Percentiles rank a stretch among this genome's conserved stretches.
phyloP scores from a whole-genome alignment of 1,284 basidiomycete species.

The Laetiporus sulphureus region DNA sequence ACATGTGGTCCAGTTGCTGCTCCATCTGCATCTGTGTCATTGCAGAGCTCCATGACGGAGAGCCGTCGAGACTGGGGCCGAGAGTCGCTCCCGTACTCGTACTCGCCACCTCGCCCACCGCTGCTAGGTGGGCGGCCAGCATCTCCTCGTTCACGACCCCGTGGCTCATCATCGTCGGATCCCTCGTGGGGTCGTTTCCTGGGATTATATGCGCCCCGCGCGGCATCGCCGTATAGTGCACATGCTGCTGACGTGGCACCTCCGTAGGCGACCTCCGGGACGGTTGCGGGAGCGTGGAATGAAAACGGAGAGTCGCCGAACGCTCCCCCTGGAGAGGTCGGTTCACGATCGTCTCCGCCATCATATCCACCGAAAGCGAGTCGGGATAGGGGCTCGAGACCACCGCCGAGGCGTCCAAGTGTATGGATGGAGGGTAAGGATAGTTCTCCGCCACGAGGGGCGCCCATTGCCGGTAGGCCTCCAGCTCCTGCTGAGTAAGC shows the following conservation, averaged over 20 bases:
- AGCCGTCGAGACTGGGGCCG: constrained; percentile 70
- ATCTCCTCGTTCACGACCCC: constrained; percentile 26
- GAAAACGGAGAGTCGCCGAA: constrained; percentile 63
- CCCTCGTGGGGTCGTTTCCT: constrained; percentile 56
- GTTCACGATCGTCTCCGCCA: constrained; percentile 19
- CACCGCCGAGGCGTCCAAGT: constrained; percentile 29
- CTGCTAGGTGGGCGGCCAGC: constrained; percentile 25
- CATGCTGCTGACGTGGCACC: constrained; percentile 25
- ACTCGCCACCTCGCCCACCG: constrained; percentile 24
- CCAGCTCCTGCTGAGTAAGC: constrained; percentile 39
- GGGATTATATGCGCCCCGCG: constrained; percentile 30
- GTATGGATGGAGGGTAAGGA: constrained; percentile 34
- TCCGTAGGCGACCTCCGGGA: constrained; percentile 38
- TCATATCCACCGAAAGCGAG: constrained; percentile 21
- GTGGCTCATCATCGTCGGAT: constrained; percentile 37
- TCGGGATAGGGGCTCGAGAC: constrained; percentile 19
- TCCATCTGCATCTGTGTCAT: constrained; percentile 41
- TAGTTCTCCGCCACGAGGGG: constrained; percentile 27
- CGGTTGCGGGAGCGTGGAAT: constrained; percentile 54
- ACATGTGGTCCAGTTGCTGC: constrained; percentile 26
- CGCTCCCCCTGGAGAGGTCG: constrained; percentile 19
- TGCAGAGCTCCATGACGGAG: constrained; percentile 81
- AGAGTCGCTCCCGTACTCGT: constrained; percentile 62
- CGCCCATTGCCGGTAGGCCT: constrained; percentile 1
- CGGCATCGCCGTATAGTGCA: constrained; percentile 18